These are phyloP conservation scores for Physcia stellaris DNA, from an alignment of 495 filamentous ascomycete genomes.

Conservation along the genomic window DNA sequence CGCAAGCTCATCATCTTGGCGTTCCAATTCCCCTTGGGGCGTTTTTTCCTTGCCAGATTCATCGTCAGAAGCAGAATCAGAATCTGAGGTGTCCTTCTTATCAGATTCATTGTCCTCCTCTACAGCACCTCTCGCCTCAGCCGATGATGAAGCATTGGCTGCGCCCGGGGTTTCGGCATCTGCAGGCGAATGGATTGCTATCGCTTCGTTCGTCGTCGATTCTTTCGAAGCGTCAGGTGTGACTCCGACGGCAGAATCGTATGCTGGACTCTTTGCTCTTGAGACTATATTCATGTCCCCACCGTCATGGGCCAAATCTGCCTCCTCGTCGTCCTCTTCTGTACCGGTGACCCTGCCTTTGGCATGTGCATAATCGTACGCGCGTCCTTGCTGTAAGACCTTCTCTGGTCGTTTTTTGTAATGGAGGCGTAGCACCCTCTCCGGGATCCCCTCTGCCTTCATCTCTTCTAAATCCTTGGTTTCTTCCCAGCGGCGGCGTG, in stretches of 20 bases:
- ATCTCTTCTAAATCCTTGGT: too few relatives aligned
- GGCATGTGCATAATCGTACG: slow-evolving; percentile 56
- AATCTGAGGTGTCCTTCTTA: not conserved
- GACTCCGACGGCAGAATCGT: too few relatives aligned
- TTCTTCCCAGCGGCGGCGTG: slow-evolving; percentile 22
- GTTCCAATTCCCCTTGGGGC: too few relatives aligned
- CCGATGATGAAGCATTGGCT: too few relatives aligned
- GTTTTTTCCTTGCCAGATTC: slow-evolving; percentile 8
- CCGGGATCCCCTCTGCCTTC: too few relatives aligned
- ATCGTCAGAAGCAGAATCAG: slow-evolving; percentile 7
- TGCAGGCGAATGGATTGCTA: too few relatives aligned
- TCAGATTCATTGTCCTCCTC: not conserved
- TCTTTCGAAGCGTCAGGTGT: too few relatives aligned
- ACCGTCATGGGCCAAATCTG: too few relatives aligned
- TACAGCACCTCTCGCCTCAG: too few relatives aligned
- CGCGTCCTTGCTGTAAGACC: slow-evolving; percentile 46
- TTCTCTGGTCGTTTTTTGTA: slow-evolving; percentile 46
- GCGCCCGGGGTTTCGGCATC: too few relatives aligned
- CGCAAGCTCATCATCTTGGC: slow-evolving; percentile 13
- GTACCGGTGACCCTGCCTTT: slow-evolving; percentile 39
- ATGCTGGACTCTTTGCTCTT: slow-evolving; percentile 9
- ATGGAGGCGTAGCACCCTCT: slow-evolving; percentile 42
- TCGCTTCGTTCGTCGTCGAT: too few relatives aligned
- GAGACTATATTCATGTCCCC: too few relatives aligned
- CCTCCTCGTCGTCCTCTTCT: slow-evolving; percentile 23